phyloP scores from a whole-genome alignment of 805 yeast genomes.

The Starmerella potacharoeniae region DNA sequence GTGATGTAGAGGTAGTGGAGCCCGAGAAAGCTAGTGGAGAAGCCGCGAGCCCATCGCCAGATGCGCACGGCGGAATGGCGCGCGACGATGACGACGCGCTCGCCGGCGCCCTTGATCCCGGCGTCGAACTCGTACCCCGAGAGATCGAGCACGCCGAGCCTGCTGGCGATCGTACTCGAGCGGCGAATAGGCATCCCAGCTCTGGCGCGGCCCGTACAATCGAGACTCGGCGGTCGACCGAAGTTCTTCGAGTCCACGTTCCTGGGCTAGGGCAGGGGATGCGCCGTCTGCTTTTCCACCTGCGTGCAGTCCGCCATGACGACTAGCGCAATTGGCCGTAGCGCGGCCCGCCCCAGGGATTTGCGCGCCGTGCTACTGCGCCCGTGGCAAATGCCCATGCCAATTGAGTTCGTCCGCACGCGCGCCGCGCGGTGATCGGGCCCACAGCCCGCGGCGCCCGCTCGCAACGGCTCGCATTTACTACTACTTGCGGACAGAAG shows the following conservation, averaged over 20 bases:
- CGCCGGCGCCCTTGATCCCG: conserved; percentile 10
- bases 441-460: no score
- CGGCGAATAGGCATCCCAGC: conserved; percentile 8
- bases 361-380: no score
- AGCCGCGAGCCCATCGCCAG: background rate
- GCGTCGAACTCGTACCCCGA: conserved; percentile 18
- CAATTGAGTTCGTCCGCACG: no score
- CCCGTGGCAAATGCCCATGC: no score
- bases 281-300: background rate
- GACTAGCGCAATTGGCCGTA: background rate
- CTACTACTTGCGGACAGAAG: no score
- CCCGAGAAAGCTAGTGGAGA: conserved; percentile 21
- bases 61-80: conserved; percentile 10
- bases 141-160: conserved; percentile 25
- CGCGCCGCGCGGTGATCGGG: no score
- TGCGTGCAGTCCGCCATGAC: background rate
- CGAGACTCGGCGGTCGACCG: background rate
- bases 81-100: conserved; percentile 1
- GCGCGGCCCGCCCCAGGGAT: background rate
- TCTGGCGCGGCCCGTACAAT: background rate
- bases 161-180: conserved; percentile 5
- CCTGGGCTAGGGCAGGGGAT: background rate
- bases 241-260: background rate
- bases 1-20: conserved; percentile 49
- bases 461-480: no score